phyloP scores from a whole-genome alignment of 2,329 filamentous ascomycete species.

The Sporothrix schenckii region DNA sequence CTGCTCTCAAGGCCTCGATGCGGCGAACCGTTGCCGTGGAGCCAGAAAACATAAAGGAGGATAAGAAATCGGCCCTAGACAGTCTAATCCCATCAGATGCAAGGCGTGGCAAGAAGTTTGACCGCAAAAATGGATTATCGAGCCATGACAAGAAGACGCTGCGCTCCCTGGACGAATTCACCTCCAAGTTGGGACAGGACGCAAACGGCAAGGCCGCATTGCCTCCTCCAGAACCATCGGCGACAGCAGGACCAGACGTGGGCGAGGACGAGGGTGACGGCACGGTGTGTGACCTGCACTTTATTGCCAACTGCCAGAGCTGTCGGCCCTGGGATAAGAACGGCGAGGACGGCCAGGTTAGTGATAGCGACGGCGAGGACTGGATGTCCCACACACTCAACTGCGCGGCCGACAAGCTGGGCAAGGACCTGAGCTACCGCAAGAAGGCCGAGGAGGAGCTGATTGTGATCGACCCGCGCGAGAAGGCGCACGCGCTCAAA shows the following conservation, averaged over 20 bases:
- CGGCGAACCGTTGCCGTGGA: conserved; percentile 62
- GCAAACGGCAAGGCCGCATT: conserved; percentile 34
- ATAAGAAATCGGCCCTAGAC: conserved; percentile 69
- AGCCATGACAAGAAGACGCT: conserved; percentile 66
- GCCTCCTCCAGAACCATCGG: conserved; percentile 29
- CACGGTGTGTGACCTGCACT: conserved; percentile 83
- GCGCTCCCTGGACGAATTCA: conserved; percentile 76
- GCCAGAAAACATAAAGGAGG: conserved; percentile 53
- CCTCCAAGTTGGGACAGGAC: conserved; percentile 68
- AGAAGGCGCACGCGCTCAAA: conserved; percentile 74
- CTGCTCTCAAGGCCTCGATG: conserved; percentile 79
- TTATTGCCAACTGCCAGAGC: conserved; percentile 92
- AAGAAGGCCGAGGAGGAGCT: conserved; percentile 88
- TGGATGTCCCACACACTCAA: conserved; percentile 88
- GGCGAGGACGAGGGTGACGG: conserved; percentile 31
- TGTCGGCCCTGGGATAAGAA: conserved; percentile 80
- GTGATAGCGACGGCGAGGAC: conserved; percentile 65
- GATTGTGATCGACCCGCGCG: conserved; percentile 88
- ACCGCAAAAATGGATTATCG: conserved; percentile 55
- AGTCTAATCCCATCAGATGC: conserved; percentile 73
- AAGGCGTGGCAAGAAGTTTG: conserved; percentile 69
- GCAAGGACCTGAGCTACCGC: conserved; percentile 89
- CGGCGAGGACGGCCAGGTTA: conserved; percentile 42
- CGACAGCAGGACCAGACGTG: conserved; percentile 33
- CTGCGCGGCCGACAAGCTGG: conserved; percentile 86